Percentiles rank a stretch among this genome's conserved stretches.
phyloP scores from a whole-genome alignment of 164 flowering plant species.

The Piper longum region DNA sequence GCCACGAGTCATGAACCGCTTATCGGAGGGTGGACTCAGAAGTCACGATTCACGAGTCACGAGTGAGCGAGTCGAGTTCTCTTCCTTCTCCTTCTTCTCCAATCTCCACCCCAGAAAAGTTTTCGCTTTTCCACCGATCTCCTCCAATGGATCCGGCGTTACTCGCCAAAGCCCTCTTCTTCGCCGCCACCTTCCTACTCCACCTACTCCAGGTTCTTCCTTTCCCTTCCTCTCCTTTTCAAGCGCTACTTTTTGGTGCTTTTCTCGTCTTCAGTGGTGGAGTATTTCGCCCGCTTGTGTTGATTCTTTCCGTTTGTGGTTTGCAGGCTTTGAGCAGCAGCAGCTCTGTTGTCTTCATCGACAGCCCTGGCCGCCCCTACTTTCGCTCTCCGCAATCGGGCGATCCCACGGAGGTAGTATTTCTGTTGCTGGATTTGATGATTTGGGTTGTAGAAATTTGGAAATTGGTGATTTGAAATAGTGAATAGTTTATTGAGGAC shows the following conservation, averaged over 20 bases:
- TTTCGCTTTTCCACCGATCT: not conserved
- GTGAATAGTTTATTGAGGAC: too few species aligned
- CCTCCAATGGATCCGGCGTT: not conserved
- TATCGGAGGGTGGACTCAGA: too few species aligned
- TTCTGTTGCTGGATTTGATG: not conserved
- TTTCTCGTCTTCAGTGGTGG: not conserved
- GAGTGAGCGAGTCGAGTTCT: too few species aligned
- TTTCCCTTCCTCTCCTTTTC: not conserved
- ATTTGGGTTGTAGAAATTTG: not conserved
- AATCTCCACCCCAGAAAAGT: not conserved
- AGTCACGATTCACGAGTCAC: too few species aligned
- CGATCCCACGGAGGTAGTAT: not conserved
- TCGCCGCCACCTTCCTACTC: not conserved
- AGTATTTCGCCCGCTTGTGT: not conserved
- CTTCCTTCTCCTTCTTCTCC: not conserved
- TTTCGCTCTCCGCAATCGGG: not conserved
- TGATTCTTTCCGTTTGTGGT: not conserved
- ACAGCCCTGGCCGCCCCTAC: not conserved
- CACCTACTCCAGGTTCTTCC: not conserved
- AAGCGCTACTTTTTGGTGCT: too few species aligned
- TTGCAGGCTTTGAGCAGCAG: not conserved
- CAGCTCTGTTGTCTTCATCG: not conserved
- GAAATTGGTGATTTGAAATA: too few species aligned
- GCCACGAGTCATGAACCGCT: too few species aligned
- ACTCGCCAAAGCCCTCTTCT: not conserved